Evolutionary conservation across 2,329 filamentous ascomycete genomes (phyloP), one percentile per base, ranked within the genome.

Genomic region (Alternaria gansuensis): DNA sequence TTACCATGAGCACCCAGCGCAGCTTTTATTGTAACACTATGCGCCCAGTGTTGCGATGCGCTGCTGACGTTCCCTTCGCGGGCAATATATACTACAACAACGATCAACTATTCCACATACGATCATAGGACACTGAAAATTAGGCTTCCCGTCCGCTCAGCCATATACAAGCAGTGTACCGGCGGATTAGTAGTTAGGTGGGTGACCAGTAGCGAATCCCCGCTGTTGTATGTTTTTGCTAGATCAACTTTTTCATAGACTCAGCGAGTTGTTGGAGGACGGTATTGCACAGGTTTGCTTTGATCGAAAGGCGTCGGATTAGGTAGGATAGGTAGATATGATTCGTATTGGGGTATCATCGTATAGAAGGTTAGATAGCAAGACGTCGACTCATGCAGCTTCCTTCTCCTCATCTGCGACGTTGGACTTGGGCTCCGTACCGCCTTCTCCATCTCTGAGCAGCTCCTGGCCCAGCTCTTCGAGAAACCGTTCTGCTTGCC

Each of bases 401-500:
- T 40, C 45, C 11, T 53, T 43, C 40, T 31, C 17, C 31, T 51
- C 45, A 45, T 34, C 39, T 10, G n/a, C 41, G 5, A 41, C 43
- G 8, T 49, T 21, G 2, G 23, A 14, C 6, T 33, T 46, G 2
- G 48, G 37, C 29, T 54, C 39, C 9, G n/a, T 37, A 23, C 23
- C 36, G 29, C 39, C 26, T 9, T 23, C 57, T 31, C 34, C 56
- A 4, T 52, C 57, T 6, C 56, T 57, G 9, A 60, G 59, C 65
- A 65, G 67, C 74, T 66, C 79, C 67, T 59, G 72, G 57, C 64
- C 71, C 33, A 69, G 69, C 60, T 84, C 84, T 53, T 88, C 85
- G 68, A 96, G 75, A 75, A 95, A 95, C 63, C 80, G 85, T 68
- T 93, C 90, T 3, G 91, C 90, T 76, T 90, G 84, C 69, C 86